Percentiles rank a stretch among this genome's conserved stretches.
phyloP scores from a whole-genome alignment of 2,329 filamentous ascomycete genomes.

The Alternaria tenuissima region DNA sequence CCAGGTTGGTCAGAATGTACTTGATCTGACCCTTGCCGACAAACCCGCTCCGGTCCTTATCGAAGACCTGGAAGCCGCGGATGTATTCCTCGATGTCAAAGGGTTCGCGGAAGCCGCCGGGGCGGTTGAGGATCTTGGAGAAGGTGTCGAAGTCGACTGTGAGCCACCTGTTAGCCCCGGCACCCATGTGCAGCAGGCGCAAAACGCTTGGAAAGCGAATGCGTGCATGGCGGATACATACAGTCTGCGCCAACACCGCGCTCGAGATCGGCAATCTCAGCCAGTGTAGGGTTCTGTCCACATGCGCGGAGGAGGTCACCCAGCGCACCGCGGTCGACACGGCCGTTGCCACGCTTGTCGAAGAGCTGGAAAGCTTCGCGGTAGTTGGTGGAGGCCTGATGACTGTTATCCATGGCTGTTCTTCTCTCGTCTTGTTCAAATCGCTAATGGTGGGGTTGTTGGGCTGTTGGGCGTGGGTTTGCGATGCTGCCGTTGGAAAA shows the following conservation, averaged over 20 bases:
- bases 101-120: conserved; percentile 96
- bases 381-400: conserved; percentile 90
- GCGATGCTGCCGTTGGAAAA: neutral
- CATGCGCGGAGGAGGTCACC: conserved; percentile 96
- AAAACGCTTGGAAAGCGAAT: too few species aligned
- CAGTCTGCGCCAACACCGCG: conserved; percentile 89
- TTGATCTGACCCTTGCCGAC: conserved; percentile 97
- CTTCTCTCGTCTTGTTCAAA: conserved; percentile 13
- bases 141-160: conserved; percentile 98
- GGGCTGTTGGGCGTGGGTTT: conserved; percentile 1
- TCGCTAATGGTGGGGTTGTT: conserved; percentile 13
- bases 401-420: conserved; percentile 47
- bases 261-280: conserved; percentile 92
- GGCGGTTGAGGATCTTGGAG: conserved; percentile 94
- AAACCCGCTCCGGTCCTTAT: conserved; percentile 98
- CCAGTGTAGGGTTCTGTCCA: conserved; percentile 94
- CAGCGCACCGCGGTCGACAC: conserved; percentile 83
- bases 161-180: conserved; percentile 7
- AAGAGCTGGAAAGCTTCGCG: conserved; percentile 99
- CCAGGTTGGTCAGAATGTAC: conserved; percentile 96
- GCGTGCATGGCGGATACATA: conserved; percentile 62
- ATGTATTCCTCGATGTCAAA: conserved; percentile 99
- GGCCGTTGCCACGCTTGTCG: conserved; percentile 98
- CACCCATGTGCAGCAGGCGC: neutral
- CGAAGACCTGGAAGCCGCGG: conserved; percentile 98